These are phyloP conservation scores for Striga hermonthica DNA, from an alignment of 305 asterid genomes.

Conservation along the genomic window DNA sequence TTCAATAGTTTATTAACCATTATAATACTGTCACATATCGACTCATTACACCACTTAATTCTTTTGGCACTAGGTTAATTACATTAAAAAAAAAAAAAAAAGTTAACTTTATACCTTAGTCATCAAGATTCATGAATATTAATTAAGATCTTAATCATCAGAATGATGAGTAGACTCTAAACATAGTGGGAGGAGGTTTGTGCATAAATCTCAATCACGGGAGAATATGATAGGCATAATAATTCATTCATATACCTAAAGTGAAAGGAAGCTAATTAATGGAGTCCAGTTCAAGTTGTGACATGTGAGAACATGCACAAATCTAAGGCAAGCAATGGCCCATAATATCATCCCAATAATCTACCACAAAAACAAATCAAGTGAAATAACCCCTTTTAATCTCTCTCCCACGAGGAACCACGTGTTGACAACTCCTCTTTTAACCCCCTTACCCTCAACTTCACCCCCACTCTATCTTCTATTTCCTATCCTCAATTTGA, in stretches of 20 bases:
- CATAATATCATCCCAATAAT: slow-evolving; percentile 27
- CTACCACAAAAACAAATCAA: not conserved
- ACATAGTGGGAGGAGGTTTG: no score
- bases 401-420: slow-evolving; percentile 44
- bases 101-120: not conserved
- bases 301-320: slow-evolving; percentile 41
- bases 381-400: slow-evolving; percentile 9
- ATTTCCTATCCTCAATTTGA: not conserved
- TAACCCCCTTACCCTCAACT: not conserved
- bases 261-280: slow-evolving; percentile 3
- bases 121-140: not conserved
- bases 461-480: slow-evolving; percentile 22
- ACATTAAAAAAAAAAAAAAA: no score
- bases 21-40: no score
- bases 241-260: not conserved
- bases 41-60: no score
- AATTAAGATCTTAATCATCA: not conserved
- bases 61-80: no score
- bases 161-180: not conserved
- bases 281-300: slow-evolving; percentile 30
- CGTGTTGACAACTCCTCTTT: slow-evolving; percentile 50
- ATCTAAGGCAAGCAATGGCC: slow-evolving; percentile 34
- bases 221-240: not conserved
- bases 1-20: no score
- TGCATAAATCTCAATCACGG: not conserved